Percentiles rank a stretch among this genome's conserved stretches.
phyloP scores from a whole-genome alignment of 2,329 filamentous ascomycete species.

The Corynespora cassiicola region DNA sequence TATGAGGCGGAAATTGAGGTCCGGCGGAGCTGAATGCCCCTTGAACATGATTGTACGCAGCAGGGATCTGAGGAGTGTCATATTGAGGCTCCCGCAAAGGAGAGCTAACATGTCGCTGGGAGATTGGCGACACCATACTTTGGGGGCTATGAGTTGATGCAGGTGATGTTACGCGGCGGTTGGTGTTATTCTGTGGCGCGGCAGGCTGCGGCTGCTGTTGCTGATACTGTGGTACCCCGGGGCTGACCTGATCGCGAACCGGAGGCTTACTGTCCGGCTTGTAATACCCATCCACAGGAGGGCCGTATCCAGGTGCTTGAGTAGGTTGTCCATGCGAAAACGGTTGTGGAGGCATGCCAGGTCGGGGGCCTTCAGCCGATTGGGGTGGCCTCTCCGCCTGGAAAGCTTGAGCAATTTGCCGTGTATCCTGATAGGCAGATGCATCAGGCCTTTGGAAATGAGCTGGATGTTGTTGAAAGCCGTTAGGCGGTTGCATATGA shows the following conservation, averaged over 20 bases:
- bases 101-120: slow-evolving; percentile 28
- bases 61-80: slow-evolving; percentile 44
- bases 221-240: slow-evolving; percentile 12
- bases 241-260: slow-evolving; percentile 19
- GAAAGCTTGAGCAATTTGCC: slow-evolving; percentile 28
- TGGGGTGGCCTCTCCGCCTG: slow-evolving; percentile 13
- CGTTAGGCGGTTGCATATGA: slow-evolving; percentile 8
- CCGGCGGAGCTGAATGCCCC: slow-evolving; percentile 36
- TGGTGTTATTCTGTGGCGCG: slow-evolving; percentile 6
- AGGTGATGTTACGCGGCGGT: slow-evolving; percentile 29
- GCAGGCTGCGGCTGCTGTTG: slow-evolving; percentile 9
- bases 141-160: slow-evolving; percentile 13
- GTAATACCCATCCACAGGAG: slow-evolving; percentile 31
- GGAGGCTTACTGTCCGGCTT: slow-evolving; percentile 24
- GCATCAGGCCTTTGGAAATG: too few species aligned
- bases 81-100: slow-evolving; percentile 36
- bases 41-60: slow-evolving; percentile 40
- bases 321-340: slow-evolving; percentile 8
- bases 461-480: slow-evolving; percentile 6
- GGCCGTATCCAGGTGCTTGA: slow-evolving; percentile 11
- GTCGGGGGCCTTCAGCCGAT: too few species aligned
- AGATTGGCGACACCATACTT: slow-evolving; percentile 13
- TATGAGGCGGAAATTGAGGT: slow-evolving; percentile 17
- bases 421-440: slow-evolving; percentile 31
- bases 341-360: slow-evolving; percentile 11